Evolutionary conservation across 495 filamentous ascomycete genomes (phyloP).

Genomic region (Talaromyces trachyspermus): DNA sequence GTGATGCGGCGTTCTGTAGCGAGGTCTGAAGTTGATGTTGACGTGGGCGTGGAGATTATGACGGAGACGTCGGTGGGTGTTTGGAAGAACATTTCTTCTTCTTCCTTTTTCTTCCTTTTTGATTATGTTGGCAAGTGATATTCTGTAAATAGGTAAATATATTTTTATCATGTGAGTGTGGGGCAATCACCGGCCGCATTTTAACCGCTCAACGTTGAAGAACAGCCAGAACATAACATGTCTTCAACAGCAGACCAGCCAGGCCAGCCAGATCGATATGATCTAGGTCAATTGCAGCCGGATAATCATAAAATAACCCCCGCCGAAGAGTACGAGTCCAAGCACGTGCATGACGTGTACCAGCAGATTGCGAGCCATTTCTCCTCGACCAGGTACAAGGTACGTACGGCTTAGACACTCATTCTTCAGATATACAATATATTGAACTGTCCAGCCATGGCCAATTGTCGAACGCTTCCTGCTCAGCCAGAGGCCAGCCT

Average conservation of each 20-base stretch:
- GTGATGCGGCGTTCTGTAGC: conserved; percentile 80
- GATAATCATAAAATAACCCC: not conserved
- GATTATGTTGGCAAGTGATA: not conserved
- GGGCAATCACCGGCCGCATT: too few relatives aligned
- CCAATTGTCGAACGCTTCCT: conserved; percentile 84
- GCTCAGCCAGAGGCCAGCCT: conserved; percentile 52
- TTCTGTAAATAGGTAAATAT: not conserved
- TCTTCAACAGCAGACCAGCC: not conserved
- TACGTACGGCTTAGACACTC: conserved; percentile 20
- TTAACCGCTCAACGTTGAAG: too few relatives aligned
- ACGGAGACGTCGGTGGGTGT: conserved; percentile 77
- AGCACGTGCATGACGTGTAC: conserved; percentile 89
- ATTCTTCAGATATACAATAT: not conserved
- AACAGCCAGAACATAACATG: too few relatives aligned
- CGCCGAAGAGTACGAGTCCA: conserved; percentile 62
- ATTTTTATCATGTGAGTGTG: too few relatives aligned
- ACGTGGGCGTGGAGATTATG: conserved; percentile 68
- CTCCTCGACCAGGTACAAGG: conserved; percentile 90
- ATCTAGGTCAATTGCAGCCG: not conserved
- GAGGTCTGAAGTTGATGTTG: conserved; percentile 58
- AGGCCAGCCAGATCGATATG: not conserved
- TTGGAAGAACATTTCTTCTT: conserved; percentile 39
- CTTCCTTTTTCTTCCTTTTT: too few relatives aligned
- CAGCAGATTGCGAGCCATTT: conserved; percentile 93
- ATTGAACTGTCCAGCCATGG: conserved; percentile 61